These are phyloP conservation scores for Camelina sativa DNA, from an alignment of 345 rosid genomes.

Conservation along the genomic window DNA sequence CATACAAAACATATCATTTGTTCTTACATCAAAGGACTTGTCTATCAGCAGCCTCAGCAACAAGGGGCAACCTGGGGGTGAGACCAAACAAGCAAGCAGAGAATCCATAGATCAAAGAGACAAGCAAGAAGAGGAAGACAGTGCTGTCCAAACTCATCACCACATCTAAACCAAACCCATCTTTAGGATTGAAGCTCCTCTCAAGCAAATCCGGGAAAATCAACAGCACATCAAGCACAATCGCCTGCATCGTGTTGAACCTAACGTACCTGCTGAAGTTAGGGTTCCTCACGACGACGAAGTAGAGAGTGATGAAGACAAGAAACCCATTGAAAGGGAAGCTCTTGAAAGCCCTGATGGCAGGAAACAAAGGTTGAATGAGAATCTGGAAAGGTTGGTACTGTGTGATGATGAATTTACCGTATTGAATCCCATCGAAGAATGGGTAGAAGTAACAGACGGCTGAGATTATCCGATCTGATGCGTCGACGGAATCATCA, in stretches of 20 bases:
- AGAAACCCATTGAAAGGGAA: conserved; percentile 88
- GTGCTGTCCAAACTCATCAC: conserved; percentile 97
- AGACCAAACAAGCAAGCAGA: conserved; percentile 87
- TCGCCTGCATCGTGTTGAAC: conserved; percentile 97
- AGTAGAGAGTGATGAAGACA: conserved; percentile 77
- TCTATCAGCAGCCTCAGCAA: conserved; percentile 98
- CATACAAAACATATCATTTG: conserved; percentile 6
- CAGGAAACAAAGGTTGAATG: conserved; percentile 79
- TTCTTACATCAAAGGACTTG: conserved; percentile 71
- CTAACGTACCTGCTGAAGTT: conserved; percentile 94
- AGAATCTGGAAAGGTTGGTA: conserved; percentile 67
- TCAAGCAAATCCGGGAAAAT: conserved; percentile 91
- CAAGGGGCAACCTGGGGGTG: conserved; percentile 91
- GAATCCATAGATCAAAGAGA: conserved; percentile 82
- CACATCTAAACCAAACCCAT: conserved; percentile 83
- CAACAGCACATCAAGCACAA: conserved; percentile 86
- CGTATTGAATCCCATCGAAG: conserved; percentile 92
- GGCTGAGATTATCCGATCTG: conserved; percentile 88
- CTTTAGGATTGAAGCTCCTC: conserved; percentile 79
- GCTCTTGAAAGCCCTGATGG: conserved; percentile 78
- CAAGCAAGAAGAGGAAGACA: conserved; percentile 84
- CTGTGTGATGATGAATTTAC: conserved; percentile 78
- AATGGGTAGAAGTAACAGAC: conserved; percentile 90
- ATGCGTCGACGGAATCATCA: conserved; percentile 66
- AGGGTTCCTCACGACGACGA: conserved; percentile 81